Conservation (phyloP, 768 basidiomycete genomes). For the Russula compacta region DNA sequence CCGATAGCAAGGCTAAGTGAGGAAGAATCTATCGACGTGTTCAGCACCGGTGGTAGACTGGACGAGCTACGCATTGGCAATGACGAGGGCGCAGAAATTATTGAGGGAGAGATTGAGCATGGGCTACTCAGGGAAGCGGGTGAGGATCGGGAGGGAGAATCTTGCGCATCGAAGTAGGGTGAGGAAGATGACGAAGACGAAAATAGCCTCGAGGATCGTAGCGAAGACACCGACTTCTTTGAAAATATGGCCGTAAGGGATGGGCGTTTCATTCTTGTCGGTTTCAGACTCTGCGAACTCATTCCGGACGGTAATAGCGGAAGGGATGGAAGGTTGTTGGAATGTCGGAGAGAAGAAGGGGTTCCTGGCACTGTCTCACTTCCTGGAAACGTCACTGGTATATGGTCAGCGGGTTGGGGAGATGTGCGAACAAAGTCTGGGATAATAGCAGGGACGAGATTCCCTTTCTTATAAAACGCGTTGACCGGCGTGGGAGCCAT, state of each 20-base stretch:
- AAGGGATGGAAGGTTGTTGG: constrained; percentile 27
- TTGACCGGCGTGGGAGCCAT: not conserved
- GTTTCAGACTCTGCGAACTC: constrained; percentile 28
- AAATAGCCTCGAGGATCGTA: constrained; percentile 28
- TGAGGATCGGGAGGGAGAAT: constrained; percentile 6
- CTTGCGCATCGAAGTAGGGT: constrained; percentile 33
- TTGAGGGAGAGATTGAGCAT: constrained; percentile 23
- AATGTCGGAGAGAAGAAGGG: constrained; percentile 30
- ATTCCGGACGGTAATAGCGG: constrained; percentile 26
- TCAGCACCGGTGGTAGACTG: constrained; percentile 46
- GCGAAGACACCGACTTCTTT: constrained; percentile 48
- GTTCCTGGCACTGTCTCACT: constrained; percentile 26
- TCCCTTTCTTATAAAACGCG: constrained; percentile 22
- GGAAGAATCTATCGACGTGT: constrained; percentile 53
- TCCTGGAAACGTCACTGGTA: constrained; percentile 39
- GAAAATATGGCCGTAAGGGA: constrained; percentile 62
- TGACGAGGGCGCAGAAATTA: constrained; percentile 32
- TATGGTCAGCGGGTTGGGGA: constrained; percentile 19
- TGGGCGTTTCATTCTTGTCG: constrained; percentile 48
- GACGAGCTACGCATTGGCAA: constrained; percentile 42
- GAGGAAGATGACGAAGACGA: constrained; percentile 27
- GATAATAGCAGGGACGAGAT: constrained; percentile 26
- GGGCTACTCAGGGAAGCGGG: constrained; percentile 17
- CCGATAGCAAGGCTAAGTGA: constrained; percentile 31
- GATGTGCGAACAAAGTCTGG: constrained; percentile 22